Base-by-base conservation (phyloP, 257 asterid genomes). In the Forsythia suspensa region DNA sequence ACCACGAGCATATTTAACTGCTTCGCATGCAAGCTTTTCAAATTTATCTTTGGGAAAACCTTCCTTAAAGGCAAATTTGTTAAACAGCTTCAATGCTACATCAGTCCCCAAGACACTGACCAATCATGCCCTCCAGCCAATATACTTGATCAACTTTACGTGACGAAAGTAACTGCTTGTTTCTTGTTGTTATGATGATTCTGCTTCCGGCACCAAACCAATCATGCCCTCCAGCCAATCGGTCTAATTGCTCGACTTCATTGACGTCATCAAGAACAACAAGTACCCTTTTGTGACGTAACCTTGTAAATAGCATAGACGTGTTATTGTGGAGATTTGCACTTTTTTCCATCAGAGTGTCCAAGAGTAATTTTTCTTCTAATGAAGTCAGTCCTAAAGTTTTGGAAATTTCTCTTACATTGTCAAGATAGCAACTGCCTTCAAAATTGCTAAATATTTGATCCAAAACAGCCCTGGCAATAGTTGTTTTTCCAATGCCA, bases 401-500 rank as follows among this genome's bases (percentile, higher is more conserved):
- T 13, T 51, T 41, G 21, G 80, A 70, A 40, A 43, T 42, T 67
- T 80, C 83, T 69, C 83, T 75, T 20, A 80, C 80, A 18, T 75
- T 69, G 5, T 67, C 83, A 5, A 80, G 72, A 69, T 44, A 80
- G 75, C 83, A 38, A 6, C 75, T 43, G 55, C 76, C 80, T 13
- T 75, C 72, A 2, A 75, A 80, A n/a, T 9, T 16, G 41, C 18
- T 59, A 9, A 36, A 72, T n/a, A 74, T 38, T 11, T 51, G 36
- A 52, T 74, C 72, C 34, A 74, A 80, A 0, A 80, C 80, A 55
- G 75, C 61, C 15, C 75, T 72, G 4, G 72, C 83, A 41, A 80
- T 74, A 24, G 83, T 51, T 48, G 80, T 74, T 70, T 80, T 80
- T 18, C 83, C 83, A 2, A 80, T 74, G 46, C 83, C 83, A 6